phyloP scores from a whole-genome alignment of 371 early-diverging fungal genomes.

The Saksenaea vasiformis region DNA sequence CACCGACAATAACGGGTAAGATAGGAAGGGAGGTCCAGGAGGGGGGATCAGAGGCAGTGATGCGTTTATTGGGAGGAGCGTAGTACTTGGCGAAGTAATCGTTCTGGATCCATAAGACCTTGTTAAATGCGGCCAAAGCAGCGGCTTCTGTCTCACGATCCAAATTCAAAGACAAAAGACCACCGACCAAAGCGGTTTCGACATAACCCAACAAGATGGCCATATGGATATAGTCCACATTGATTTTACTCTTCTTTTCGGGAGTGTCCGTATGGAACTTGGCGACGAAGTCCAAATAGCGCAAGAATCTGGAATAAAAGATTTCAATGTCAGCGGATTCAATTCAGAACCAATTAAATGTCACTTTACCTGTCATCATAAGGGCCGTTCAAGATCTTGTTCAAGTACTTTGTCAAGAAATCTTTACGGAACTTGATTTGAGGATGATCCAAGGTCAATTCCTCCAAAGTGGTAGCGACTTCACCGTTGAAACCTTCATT shows the following conservation, averaged over 20 bases:
- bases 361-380: conserved; percentile 59
- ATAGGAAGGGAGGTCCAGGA: conserved; percentile 13
- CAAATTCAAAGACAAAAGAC: conserved; percentile 60
- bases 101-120: conserved; percentile 89
- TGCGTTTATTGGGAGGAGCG: conserved; percentile 32
- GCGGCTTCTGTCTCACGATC: conserved; percentile 58
- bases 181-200: conserved; percentile 63
- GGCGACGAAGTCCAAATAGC: conserved; percentile 80
- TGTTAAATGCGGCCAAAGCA: conserved; percentile 76
- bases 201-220: conserved; percentile 80
- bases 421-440: conserved; percentile 85
- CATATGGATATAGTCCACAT: conserved; percentile 84
- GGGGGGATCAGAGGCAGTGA: conserved; percentile 9
- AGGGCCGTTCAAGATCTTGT: conserved; percentile 70
- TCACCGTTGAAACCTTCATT: conserved; percentile 68
- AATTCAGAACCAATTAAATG: neutral
- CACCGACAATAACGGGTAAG: conserved; percentile 30
- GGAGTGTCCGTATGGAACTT: conserved; percentile 71
- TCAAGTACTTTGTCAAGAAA: conserved; percentile 72
- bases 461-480: conserved; percentile 41
- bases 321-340: neutral
- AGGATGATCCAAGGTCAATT: conserved; percentile 61
- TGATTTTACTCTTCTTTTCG: conserved; percentile 73
- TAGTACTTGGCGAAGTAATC: conserved; percentile 85
- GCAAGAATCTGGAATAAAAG: conserved; percentile 49